Evolutionary conservation across 345 rosid genomes (phyloP).

Genomic region (Lumnitzera racemosa): DNA sequence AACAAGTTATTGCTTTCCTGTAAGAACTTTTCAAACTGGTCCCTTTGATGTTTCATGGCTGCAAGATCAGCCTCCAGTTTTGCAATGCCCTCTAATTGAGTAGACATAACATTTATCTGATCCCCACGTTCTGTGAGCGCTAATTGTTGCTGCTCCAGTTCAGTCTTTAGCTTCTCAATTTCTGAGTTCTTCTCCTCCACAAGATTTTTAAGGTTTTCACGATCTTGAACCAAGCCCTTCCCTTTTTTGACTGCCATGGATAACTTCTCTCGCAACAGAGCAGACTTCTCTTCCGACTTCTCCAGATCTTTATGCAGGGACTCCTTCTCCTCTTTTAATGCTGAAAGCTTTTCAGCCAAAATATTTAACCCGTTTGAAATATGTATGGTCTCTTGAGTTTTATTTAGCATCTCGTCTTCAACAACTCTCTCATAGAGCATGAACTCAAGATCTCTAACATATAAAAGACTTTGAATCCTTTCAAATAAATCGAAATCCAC

Average conservation of each 20-base stretch:
- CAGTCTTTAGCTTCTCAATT: slow-evolving; percentile 51
- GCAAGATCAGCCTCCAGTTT: slow-evolving; percentile 60
- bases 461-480: slow-evolving; percentile 59
- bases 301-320: slow-evolving; percentile 56
- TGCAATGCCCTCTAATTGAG: slow-evolving; percentile 39
- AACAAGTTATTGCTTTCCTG: slow-evolving; percentile 46
- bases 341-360: slow-evolving; percentile 38
- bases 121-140: slow-evolving; percentile 38
- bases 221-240: slow-evolving; percentile 83
- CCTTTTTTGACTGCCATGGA: slow-evolving; percentile 94
- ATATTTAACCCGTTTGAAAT: slow-evolving; percentile 36
- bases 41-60: slow-evolving; percentile 37
- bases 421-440: slow-evolving; percentile 49
- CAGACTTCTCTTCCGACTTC: slow-evolving; percentile 73
- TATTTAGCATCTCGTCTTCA: slow-evolving; percentile 48
- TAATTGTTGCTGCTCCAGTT: slow-evolving; percentile 47
- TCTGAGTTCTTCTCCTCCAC: slow-evolving; percentile 63
- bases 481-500: slow-evolving; percentile 36
- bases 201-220: slow-evolving; percentile 53
- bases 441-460: slow-evolving; percentile 53
- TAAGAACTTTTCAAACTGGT: slow-evolving; percentile 54
- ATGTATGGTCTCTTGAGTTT: slow-evolving; percentile 31
- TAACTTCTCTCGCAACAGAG: slow-evolving; percentile 68
- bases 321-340: slow-evolving; percentile 51
- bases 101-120: slow-evolving; percentile 45